Evolutionary conservation across 129 eudicot genomes (phyloP), one percentile per base, ranked within the genome.

Genomic region (Flaveria sonorensis): DNA sequence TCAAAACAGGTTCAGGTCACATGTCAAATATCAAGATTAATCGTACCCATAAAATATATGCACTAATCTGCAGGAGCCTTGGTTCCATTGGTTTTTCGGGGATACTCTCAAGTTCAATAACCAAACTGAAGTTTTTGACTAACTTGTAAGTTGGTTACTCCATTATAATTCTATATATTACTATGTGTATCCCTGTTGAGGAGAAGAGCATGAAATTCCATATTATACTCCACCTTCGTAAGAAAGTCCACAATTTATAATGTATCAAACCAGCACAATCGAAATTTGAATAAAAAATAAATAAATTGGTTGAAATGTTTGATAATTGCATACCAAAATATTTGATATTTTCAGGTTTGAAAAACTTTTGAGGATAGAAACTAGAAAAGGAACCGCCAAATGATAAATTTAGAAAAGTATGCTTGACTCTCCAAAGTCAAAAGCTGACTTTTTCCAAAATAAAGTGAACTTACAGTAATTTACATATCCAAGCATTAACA

Each of bases 31-130:
- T 32, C 1, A 4, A 32, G 39, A 32, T 32, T 32, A 45, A 45
- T 45, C 13, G 10, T 45, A 45, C 10, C 48, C 48, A 8, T 66
- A 51, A 2, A 45, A 8, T 68, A 77, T 46, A n/a, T 64, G 72
- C 52, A 39, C 39, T 68, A 24, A 24, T 10, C 36, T 83, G 77
- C 91, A 93, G 97, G 88, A 90, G 91, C 73, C 78, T 93, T 80
- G 91, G 85, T 36, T 88, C 96, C 48, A 83, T 73, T 69, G 97
- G 97, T 76, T 93, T 93, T 82, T 71, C 96, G 1, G 98, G 98
- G 77, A 90, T 79, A 50, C 89, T 93, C 47, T 84, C 96, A 21
- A 86, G 89, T 42, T 64, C 91, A 6, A 86, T 93, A 47, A 77
- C 87, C 51, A 83, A 91, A 70, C 71, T 93, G 56, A 86, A 93